These are phyloP conservation scores for Phytophthora ramorum DNA, from an alignment of 352 stramenopile genomes.

Conservation along the genomic window DNA sequence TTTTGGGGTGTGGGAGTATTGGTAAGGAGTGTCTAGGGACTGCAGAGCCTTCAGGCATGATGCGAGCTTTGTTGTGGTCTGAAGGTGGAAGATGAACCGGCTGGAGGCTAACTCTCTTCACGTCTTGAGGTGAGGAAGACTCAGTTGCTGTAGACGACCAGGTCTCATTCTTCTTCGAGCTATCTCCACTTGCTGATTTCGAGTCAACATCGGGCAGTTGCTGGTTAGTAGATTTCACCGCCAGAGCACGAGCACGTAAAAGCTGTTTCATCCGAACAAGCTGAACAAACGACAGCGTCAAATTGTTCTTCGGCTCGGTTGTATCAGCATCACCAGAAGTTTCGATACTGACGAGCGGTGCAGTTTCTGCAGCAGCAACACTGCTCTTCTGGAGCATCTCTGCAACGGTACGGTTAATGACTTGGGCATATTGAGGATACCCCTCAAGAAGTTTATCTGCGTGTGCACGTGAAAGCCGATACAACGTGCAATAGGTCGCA, in stretches of 20 bases:
- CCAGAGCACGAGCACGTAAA: conserved; percentile 15
- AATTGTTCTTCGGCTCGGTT: conserved; percentile 1
- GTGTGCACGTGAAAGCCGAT: conserved; percentile 56
- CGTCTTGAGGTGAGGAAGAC: background rate
- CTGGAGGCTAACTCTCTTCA: background rate
- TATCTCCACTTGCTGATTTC: background rate
- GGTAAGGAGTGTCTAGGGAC: conserved; percentile 7
- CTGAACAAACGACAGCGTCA: conserved; percentile 25
- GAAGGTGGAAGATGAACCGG: background rate
- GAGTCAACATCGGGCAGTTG: background rate
- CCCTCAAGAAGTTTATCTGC: conserved; percentile 61
- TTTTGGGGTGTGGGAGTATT: conserved; percentile 1
- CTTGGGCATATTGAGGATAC: conserved; percentile 54
- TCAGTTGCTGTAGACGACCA: background rate
- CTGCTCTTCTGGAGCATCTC: conserved; percentile 49
- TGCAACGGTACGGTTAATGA: conserved; percentile 50
- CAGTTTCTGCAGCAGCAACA: background rate
- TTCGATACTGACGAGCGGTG: background rate
- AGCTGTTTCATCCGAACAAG: conserved; percentile 30
- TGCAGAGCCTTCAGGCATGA: background rate
- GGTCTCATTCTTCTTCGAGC: background rate
- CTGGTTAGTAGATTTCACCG: conserved; percentile 4
- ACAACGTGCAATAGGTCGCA: conserved; percentile 72
- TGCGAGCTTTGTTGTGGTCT: background rate
- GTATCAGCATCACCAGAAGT: background rate